phyloP scores from a whole-genome alignment of 163 green algal species.

The Dunaliella salina region DNA sequence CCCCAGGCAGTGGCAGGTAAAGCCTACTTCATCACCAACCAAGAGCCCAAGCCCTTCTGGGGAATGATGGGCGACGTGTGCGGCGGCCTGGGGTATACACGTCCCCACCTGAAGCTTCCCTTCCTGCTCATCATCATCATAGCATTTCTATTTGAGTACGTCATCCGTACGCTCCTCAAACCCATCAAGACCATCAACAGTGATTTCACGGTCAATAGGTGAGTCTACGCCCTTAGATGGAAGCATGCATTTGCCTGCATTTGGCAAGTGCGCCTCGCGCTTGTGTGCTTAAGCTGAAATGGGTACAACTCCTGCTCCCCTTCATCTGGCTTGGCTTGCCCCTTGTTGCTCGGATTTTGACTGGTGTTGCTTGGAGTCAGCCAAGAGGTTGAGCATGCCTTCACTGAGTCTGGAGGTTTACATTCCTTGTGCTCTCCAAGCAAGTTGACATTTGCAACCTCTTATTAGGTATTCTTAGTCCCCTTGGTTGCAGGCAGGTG shows the following conservation, averaged over 20 bases:
- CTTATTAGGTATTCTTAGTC: not conserved
- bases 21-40: constrained; percentile 88
- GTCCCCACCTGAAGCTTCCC: constrained; percentile 58
- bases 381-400: too few relatives aligned
- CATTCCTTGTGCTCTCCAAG: not conserved
- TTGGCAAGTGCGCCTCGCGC: too few relatives aligned
- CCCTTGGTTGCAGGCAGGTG: not conserved
- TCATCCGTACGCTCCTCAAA: constrained; percentile 57
- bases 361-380: too few relatives aligned
- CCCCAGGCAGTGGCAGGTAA: constrained; percentile 43
- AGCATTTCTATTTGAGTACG: constrained; percentile 65
- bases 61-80: constrained; percentile 79
- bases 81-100: constrained; percentile 75
- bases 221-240: not conserved
- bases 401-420: not conserved
- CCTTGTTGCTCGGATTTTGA: too few relatives aligned
- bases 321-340: too few relatives aligned
- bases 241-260: too few relatives aligned
- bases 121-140: constrained; percentile 67
- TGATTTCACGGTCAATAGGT: constrained; percentile 55
- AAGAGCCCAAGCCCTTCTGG: constrained; percentile 79
- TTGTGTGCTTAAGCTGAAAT: too few relatives aligned
- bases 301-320: too few relatives aligned
- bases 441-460: not conserved
- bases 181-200: constrained; percentile 43